Evolutionary conservation across 2,329 filamentous ascomycete genomes (phyloP).

Genomic region (Botrytis squamosa): DNA sequence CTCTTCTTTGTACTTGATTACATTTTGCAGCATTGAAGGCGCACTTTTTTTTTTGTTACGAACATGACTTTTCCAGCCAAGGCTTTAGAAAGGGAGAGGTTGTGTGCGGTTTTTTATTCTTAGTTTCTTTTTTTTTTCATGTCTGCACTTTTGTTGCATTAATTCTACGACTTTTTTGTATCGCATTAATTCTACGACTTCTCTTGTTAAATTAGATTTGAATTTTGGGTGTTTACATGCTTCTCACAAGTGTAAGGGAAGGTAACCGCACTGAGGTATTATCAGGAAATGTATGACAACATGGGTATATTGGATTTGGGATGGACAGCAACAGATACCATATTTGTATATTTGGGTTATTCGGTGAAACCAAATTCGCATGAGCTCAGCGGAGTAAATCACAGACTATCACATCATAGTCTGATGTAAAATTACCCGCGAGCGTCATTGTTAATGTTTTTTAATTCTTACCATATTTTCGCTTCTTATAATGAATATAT

Average conservation of each 20-base stretch:
- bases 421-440: neutral
- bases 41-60: neutral
- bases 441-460: neutral
- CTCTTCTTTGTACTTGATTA: neutral
- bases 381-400: neutral
- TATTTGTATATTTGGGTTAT: neutral
- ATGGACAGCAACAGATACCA: slow-evolving; percentile 9
- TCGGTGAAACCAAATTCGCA: neutral
- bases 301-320: neutral
- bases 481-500: neutral
- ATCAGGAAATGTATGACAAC: neutral
- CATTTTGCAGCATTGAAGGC: neutral
- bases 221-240: neutral
- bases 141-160: neutral
- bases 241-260: neutral
- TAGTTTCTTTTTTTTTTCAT: neutral
- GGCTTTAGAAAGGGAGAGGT: no score
- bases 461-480: neutral
- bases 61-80: neutral
- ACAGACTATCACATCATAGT: neutral
- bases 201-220: neutral
- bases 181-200: neutral
- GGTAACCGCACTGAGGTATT: neutral
- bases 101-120: neutral
- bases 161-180: neutral